phyloP scores from a whole-genome alignment of 169 alveolate genomes.

The Theileria annulata region DNA sequence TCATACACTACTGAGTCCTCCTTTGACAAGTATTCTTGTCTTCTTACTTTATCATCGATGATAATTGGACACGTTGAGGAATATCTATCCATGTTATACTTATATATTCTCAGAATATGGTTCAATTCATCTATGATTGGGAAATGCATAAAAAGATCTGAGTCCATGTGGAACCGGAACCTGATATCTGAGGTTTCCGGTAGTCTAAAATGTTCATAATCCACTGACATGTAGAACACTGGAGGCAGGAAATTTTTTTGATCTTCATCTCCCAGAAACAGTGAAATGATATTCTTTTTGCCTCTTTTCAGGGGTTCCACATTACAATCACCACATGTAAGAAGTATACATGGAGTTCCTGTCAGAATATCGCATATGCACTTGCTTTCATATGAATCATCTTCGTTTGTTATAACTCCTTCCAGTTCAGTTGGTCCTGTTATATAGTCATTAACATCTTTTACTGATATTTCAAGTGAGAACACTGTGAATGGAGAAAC shows the following conservation, averaged over 20 bases:
- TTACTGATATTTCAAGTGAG: conserved; percentile 16
- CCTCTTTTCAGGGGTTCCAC: conserved; percentile 4
- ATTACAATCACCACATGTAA: conserved; percentile 30
- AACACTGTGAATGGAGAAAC: conserved; percentile 53
- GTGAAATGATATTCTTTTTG: conserved; percentile 11
- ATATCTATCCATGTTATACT: conserved; percentile 35
- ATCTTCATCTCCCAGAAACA: background rate
- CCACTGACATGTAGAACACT: conserved; percentile 35
- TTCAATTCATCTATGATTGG: conserved; percentile 47
- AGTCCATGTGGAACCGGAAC: conserved; percentile 38
- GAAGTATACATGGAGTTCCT: conserved; percentile 28
- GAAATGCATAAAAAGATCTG: conserved; percentile 54
- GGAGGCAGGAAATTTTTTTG: conserved; percentile 4
- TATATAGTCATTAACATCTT: background rate
- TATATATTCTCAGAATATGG: conserved; percentile 27
- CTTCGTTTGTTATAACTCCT: background rate
- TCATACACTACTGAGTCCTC: conserved; percentile 37
- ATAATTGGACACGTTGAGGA: conserved; percentile 26
- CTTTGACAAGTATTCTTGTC: conserved; percentile 10
- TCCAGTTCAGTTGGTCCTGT: background rate
- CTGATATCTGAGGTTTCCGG: conserved; percentile 53
- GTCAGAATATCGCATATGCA: conserved; percentile 19
- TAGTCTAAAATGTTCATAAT: conserved; percentile 39
- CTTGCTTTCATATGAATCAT: background rate
- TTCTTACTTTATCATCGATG: conserved; percentile 28